A percentile compares a stretch with the other conserved stretches of the same genome.
Evolutionary conservation across 148 eudicot genomes (phyloP).

Genomic region (Dysphania ambrosioides): DNA sequence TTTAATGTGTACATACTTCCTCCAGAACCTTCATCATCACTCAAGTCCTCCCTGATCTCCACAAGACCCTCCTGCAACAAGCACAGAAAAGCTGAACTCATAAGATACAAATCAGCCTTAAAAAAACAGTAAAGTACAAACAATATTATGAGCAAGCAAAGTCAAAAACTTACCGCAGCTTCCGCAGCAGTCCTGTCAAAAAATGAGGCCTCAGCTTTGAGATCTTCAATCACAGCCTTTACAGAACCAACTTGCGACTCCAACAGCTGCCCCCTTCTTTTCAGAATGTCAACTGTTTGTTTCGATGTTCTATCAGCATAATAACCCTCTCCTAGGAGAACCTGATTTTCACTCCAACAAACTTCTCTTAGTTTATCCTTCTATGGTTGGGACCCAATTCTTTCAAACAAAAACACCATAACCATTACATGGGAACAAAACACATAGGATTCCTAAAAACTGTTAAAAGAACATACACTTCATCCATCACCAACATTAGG

Average conservation of each 20-base stretch:
- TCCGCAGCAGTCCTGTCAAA: slow-evolving; percentile 78
- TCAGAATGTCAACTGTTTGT: slow-evolving; percentile 80
- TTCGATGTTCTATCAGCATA: slow-evolving; percentile 85
- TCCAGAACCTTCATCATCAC: slow-evolving; percentile 49
- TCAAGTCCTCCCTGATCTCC: slow-evolving; percentile 76
- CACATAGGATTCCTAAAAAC: background rate
- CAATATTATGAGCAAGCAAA: background rate
- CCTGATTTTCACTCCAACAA: slow-evolving; percentile 40
- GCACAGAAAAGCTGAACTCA: slow-evolving; percentile 14
- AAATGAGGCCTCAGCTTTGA: slow-evolving; percentile 72
- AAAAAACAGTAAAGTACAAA: background rate
- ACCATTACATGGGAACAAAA: background rate
- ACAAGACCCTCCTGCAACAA: slow-evolving; percentile 76
- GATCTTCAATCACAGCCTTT: slow-evolving; percentile 65
- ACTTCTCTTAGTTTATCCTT: slow-evolving; percentile 7
- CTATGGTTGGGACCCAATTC: slow-evolving; percentile 1
- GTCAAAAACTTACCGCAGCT: slow-evolving; percentile 49
- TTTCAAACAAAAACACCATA: background rate
- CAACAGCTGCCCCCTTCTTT: slow-evolving; percentile 70
- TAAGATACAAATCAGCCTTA: background rate
- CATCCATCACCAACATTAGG: background rate
- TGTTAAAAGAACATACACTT: background rate
- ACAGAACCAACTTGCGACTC: slow-evolving; percentile 65
- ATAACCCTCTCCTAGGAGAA: slow-evolving; percentile 84
- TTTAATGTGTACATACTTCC: slow-evolving; percentile 36